Percentiles rank a stretch among this genome's conserved stretches.
These are phyloP conservation scores for Eucalyptus curtisii DNA, from an alignment of 345 rosid species.

Conservation along the genomic window DNA sequence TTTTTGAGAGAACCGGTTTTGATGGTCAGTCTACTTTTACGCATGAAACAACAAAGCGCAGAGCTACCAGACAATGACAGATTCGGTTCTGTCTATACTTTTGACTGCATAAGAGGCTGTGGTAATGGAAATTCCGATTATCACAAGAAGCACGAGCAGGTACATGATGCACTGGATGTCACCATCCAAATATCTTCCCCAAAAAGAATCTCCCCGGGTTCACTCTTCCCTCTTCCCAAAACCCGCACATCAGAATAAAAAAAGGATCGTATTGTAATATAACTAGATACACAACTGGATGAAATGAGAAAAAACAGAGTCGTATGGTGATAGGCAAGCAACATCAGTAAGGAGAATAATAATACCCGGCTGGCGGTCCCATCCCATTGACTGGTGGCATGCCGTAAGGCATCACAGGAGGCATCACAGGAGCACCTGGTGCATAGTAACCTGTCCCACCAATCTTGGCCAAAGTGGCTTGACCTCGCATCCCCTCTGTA, in stretches of 20 bases:
- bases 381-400: slow-evolving; percentile 41
- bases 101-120: not conserved
- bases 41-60: not conserved
- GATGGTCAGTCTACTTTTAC: not conserved
- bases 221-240: not conserved
- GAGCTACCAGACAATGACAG: not conserved
- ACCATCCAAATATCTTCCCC: not conserved
- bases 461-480: slow-evolving; percentile 39
- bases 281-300: not conserved
- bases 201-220: not conserved
- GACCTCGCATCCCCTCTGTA: slow-evolving; percentile 67
- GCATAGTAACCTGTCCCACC: slow-evolving; percentile 21
- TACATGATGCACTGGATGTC: not conserved
- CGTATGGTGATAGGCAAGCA: slow-evolving; percentile 1
- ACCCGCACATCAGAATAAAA: not conserved
- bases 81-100: not conserved
- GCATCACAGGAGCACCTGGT: slow-evolving; percentile 19
- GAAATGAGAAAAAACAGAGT: not conserved
- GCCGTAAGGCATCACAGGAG: too few relatives aligned
- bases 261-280: not conserved
- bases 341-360: slow-evolving; percentile 25
- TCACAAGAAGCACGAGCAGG: not conserved
- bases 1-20: not conserved
- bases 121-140: not conserved
- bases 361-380: slow-evolving; percentile 38